These are phyloP conservation scores for Lyophyllum decastes DNA, from an alignment of 768 basidiomycete species.

Conservation along the genomic window DNA sequence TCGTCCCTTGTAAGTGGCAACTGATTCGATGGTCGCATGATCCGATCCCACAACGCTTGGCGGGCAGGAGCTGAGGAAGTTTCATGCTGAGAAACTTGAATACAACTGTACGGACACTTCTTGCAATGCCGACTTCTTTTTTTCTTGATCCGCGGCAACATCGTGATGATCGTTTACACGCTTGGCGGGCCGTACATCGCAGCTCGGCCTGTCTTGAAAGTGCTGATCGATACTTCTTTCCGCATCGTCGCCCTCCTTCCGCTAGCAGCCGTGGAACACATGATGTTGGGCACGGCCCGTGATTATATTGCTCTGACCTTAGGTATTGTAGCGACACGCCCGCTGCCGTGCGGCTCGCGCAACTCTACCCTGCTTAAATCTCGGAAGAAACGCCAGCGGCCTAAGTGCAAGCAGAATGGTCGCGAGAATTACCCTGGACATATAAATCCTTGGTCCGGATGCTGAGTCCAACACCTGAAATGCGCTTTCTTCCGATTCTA, in stretches of 20 bases:
- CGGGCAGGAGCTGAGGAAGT: not conserved
- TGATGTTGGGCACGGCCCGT: constrained; percentile 1
- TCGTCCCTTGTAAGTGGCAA: not conserved
- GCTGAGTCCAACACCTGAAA: not conserved
- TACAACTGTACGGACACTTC: not conserved
- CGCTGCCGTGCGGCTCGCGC: not conserved
- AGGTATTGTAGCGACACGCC: not conserved
- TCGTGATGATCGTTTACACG: not conserved
- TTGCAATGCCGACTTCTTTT: not conserved
- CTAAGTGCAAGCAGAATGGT: constrained; percentile 1
- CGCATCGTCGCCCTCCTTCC: not conserved
- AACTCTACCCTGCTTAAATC: constrained; percentile 1
- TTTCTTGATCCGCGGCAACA: not conserved
- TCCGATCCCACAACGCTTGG: not conserved
- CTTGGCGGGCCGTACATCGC: not conserved
- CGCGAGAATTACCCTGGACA: constrained; percentile 5
- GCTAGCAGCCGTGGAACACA: not conserved
- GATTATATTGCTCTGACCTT: not conserved
- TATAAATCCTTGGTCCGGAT: not conserved
- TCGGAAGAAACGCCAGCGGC: not conserved
- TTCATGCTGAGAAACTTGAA: not conserved
- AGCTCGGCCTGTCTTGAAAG: not conserved
- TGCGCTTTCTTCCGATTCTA: constrained; percentile 6
- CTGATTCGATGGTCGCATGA: not conserved
- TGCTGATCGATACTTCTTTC: too few species aligned